Base-by-base conservation (phyloP, 1,139 yeast species). In the Hyphopichia fennica region DNA sequence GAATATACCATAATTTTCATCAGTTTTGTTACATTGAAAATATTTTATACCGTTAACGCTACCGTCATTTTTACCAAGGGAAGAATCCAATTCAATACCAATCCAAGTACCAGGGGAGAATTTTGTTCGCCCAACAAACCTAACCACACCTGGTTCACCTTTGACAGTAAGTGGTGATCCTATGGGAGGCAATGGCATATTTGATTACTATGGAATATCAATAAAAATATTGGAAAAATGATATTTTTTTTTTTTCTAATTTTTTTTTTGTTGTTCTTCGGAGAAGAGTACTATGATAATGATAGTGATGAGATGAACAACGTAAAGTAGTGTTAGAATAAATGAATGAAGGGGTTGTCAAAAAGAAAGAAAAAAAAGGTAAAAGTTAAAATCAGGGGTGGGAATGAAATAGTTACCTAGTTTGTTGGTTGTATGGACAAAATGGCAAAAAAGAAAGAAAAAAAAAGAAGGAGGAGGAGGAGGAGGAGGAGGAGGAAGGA, bases 21-120 rank as follows among this genome's bases (percentile, higher is more conserved):
- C 45, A 2, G 67, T 65, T 20, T 56, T 48, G 13, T 53, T 52
- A 34, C 88, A 76, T 2, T 69, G 62, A 51, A 91, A 91, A 59
- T 90, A 88, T 37, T 69, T 52, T 0, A 65, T 63, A 0, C 88
- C 95, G 23, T 80, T 69, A 0, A 90, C 79, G 1, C 83, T 65
- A 0, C 98, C 98, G 54, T 90, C 79, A 53, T 91, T 89, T 60
- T 84, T 87, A 1, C 97, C 98, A 0, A 56, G 56, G 0, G 85
- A 79, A 13, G 67, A 65, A 25, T 77, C 80, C 30, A 89, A 70
- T 52, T 84, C 89, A 3, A 91, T 72, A 0, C 97, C 98, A 11
- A 83, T 70, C 98, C 98, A 91, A 1, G 51, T 53, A 0, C 89
- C 90, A 0, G 74, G 65, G 3, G 87, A 82, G 63, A 84, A 84